phyloP scores from a whole-genome alignment of 345 rosid genomes.

The Bretschneidera sinensis region DNA sequence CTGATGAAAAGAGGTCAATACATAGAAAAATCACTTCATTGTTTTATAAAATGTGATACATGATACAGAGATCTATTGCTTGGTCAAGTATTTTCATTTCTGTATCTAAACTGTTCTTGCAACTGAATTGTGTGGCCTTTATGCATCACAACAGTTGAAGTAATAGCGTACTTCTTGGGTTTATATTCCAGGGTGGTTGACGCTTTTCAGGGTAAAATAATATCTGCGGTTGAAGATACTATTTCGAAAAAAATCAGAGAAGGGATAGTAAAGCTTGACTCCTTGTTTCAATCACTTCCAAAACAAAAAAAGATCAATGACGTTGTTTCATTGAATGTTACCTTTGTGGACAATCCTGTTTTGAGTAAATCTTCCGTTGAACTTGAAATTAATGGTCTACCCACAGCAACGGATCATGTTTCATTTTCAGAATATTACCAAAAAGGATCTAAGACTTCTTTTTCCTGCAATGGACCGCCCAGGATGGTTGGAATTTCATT shows the following conservation, averaged over 20 bases:
- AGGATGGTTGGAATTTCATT: constrained; percentile 53
- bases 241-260: constrained; percentile 45
- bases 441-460: constrained; percentile 17
- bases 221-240: constrained; percentile 46
- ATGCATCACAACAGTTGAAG: neutral
- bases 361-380: constrained; percentile 43
- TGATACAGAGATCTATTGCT: neutral
- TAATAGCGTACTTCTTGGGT: neutral
- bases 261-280: constrained; percentile 53
- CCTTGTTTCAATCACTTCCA: constrained; percentile 61
- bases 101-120: neutral
- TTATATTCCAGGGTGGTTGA: constrained; percentile 43
- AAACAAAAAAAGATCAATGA: constrained; percentile 38
- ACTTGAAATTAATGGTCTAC: constrained; percentile 50
- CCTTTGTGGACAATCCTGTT: constrained; percentile 47
- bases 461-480: constrained; percentile 14
- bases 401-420: constrained; percentile 28
- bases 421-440: constrained; percentile 14
- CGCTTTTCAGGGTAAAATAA: constrained; percentile 55
- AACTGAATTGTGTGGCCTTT: neutral
- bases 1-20: no score
- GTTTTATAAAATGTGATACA: no score
- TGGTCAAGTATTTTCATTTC: neutral
- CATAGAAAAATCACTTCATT: no score
- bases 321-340: constrained; percentile 54